A percentile compares a stretch with the other conserved stretches of the same genome.
These are phyloP conservation scores for Metschnikowia aberdeeniae DNA, from an alignment of 805 yeast genomes.

Conservation along the genomic window DNA sequence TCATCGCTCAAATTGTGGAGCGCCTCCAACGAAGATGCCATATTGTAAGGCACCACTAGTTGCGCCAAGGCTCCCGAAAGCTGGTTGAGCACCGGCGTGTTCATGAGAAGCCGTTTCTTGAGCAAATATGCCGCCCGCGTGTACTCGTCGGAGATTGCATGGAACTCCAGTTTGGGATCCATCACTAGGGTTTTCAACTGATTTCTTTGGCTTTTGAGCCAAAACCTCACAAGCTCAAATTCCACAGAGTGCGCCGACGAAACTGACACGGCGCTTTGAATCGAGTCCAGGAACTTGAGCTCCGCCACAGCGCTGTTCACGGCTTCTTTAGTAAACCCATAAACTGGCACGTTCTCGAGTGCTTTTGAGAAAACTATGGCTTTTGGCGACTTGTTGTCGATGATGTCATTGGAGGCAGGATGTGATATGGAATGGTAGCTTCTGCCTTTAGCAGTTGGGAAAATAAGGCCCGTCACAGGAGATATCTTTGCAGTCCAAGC, in stretches of 20 bases:
- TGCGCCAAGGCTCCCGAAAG: conserved; percentile 53
- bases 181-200: conserved; percentile 29
- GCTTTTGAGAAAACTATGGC: conserved; percentile 38
- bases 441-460: background rate
- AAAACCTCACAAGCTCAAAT: conserved; percentile 51
- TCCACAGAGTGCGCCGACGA: conserved; percentile 28
- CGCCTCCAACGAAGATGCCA: conserved; percentile 56
- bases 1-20: conserved; percentile 79
- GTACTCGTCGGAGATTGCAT: conserved; percentile 29
- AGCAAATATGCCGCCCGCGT: conserved; percentile 43
- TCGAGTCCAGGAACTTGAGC: conserved; percentile 50
- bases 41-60: conserved; percentile 61
- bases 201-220: conserved; percentile 43
- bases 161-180: conserved; percentile 22
- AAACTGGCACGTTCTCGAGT: conserved; percentile 42
- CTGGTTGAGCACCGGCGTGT: conserved; percentile 43
- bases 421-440: conserved; percentile 37
- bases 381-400: conserved; percentile 33
- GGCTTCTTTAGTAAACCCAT: conserved; percentile 49
- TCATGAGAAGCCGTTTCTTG: conserved; percentile 49
- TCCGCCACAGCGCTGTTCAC: conserved; percentile 47
- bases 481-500: no score
- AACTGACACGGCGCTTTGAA: conserved; percentile 38
- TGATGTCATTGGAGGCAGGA: conserved; percentile 31
- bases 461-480: no score